Base-by-base conservation (phyloP, 768 basidiomycete genomes). In the Lentinula sp. region DNA sequence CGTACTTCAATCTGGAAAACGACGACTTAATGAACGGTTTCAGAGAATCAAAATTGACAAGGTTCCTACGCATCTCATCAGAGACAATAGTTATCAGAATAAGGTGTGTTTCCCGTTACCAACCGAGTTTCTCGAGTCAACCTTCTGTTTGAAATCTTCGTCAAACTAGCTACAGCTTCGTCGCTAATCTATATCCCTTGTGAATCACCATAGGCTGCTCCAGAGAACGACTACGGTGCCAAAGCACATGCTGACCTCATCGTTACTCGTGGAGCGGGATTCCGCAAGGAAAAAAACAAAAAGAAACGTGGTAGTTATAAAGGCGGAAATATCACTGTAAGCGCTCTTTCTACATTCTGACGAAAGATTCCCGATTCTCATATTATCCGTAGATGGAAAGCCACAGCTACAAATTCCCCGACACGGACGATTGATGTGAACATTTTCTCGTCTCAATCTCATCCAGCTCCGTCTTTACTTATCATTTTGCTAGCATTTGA, bases 261-360 rank as follows among this genome's bases (percentile, higher is more conserved):
- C 64, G 91, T 95, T 31, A 98, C 96, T 3, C 84, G 95, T 1
- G 96, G 96, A 2, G 89, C 91, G 52, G 93, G 93, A 2, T 99
- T 99, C 80, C 83, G 94, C 59, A 99, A 98, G 74, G 96, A 97
- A 80, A 99, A 99, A 76, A 98, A 97, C 77, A 99, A 98, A 84
- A 98, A 98, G 78, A 99, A 99, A 77, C 80, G 91, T 67, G 96
- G 95, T 3, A 93, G 89, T 63, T 98, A 98, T 74, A 84, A 84
- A 49, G 95, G 96, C 11, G 96, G 96, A 43, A 92, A 95, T 70
- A 99, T 99, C 63, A 96, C 95, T 52, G 93, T 95, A 65, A 71
- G 83, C 73, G 62, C 31, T 54, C 21, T 57, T 61, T 51, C 35
- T 34, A 40, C 4, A 42, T 51, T 62, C 49, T 61, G 31, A 18